A percentile compares a stretch with the other conserved stretches of the same genome.
phyloP scores from a whole-genome alignment of 805 yeast species.

The Jamesozyma rosinii region DNA sequence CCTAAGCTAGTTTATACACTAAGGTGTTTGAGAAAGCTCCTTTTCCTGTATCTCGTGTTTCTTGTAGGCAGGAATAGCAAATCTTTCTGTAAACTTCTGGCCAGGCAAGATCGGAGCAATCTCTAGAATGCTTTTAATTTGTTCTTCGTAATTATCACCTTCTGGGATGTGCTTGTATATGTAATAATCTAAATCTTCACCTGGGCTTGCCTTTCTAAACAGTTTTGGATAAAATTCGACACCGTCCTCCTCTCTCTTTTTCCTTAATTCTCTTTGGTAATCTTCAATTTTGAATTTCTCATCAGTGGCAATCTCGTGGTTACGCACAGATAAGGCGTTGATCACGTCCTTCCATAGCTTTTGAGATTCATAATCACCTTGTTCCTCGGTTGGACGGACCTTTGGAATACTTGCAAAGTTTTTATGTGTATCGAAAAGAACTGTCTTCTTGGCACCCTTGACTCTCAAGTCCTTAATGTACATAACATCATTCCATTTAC shows the following conservation, averaged over 20 bases:
- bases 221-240: conserved; percentile 72
- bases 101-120: conserved; percentile 80
- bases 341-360: conserved; percentile 76
- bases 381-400: conserved; percentile 72
- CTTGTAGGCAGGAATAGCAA: conserved; percentile 58
- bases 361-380: conserved; percentile 73
- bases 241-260: conserved; percentile 66
- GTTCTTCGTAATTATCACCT: conserved; percentile 42
- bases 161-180: conserved; percentile 55
- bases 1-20: not conserved
- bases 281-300: conserved; percentile 84
- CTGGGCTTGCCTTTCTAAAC: conserved; percentile 43
- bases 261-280: conserved; percentile 67
- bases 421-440: conserved; percentile 52
- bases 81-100: conserved; percentile 54
- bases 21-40: conserved; percentile 1
- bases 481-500: conserved; percentile 91
- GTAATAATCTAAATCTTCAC: conserved; percentile 50
- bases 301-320: conserved; percentile 78
- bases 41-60: conserved; percentile 34
- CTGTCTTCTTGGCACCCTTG: conserved; percentile 36
- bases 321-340: conserved; percentile 66
- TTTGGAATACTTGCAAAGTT: conserved; percentile 50
- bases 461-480: conserved; percentile 45
- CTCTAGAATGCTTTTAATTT: conserved; percentile 48